Conservation (phyloP, 257 asterid genomes). For the Rhazya stricta region DNA sequence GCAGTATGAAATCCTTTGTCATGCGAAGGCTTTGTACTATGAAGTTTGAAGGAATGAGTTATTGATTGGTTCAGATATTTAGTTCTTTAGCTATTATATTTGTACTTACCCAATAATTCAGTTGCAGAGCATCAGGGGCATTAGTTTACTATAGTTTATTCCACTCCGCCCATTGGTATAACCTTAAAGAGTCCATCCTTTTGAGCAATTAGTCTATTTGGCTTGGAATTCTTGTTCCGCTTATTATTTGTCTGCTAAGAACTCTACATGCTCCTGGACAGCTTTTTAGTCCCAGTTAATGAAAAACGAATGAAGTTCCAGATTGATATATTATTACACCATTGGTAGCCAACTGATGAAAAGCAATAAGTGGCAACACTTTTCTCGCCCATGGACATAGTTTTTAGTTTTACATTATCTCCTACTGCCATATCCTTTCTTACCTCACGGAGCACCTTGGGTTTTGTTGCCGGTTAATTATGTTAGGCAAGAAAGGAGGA, state of each 20-base stretch:
- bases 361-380: no score
- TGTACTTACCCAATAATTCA: not conserved
- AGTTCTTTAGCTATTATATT: no score
- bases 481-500: not conserved
- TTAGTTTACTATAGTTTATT: not conserved
- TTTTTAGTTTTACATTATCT: no score
- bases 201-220: not conserved
- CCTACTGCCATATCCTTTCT: no score
- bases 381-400: no score
- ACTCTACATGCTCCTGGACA: not conserved
- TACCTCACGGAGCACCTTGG: no score
- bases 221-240: not conserved
- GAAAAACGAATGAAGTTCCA: no score
- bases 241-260: not conserved
- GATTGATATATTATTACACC: no score
- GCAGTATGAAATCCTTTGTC: constrained; percentile 1
- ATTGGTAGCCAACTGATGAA: no score
- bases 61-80: not conserved
- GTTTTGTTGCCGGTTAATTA: not conserved
- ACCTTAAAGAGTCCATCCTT: not conserved
- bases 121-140: no score
- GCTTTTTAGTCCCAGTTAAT: not conserved
- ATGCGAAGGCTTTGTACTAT: not conserved
- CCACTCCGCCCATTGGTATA: not conserved
- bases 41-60: constrained; percentile 9